phyloP scores from a whole-genome alignment of 2,329 filamentous ascomycete species.

The Clonostachys rhizophaga region DNA sequence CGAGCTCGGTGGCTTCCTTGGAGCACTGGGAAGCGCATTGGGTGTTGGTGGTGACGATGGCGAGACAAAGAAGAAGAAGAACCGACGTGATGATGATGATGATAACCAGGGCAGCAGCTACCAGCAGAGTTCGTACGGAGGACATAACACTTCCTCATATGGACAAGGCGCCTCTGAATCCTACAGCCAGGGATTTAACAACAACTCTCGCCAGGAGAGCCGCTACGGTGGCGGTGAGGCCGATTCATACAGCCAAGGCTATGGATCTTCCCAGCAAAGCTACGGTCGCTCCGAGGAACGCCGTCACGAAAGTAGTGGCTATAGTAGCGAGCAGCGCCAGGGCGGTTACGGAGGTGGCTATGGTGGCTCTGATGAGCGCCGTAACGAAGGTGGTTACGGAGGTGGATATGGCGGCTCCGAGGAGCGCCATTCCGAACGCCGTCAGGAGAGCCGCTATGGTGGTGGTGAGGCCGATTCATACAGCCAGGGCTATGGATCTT shows the following conservation, averaged over 20 bases:
- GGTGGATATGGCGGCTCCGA: neutral
- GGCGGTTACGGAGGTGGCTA: constrained; percentile 2
- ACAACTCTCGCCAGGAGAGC: constrained; percentile 7
- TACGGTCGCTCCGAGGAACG: neutral
- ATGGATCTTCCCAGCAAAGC: neutral
- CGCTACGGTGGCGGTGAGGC: constrained; percentile 14
- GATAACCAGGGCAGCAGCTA: constrained; percentile 34
- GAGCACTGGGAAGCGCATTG: constrained; percentile 62
- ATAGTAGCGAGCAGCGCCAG: constrained; percentile 4
- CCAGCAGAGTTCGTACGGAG: constrained; percentile 8
- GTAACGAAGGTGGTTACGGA: neutral
- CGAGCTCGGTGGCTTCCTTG: constrained; percentile 58
- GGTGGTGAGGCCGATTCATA: neutral
- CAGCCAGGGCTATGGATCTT: neutral
- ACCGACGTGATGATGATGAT: constrained; percentile 49
- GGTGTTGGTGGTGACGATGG: constrained; percentile 51
- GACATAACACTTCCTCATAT: constrained; percentile 4
- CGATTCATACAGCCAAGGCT: constrained; percentile 3
- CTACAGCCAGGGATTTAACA: constrained; percentile 4
- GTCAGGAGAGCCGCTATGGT: neutral
- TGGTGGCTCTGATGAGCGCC: constrained; percentile 1
- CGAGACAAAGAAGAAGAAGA: constrained; percentile 50
- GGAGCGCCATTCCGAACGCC: too few relatives aligned
- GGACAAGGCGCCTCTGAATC: constrained; percentile 3
- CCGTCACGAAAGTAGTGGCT: neutral